These are phyloP conservation scores for Cladosporium sp. DNA, from an alignment of 2,329 filamentous ascomycete genomes.

Conservation along the genomic window DNA sequence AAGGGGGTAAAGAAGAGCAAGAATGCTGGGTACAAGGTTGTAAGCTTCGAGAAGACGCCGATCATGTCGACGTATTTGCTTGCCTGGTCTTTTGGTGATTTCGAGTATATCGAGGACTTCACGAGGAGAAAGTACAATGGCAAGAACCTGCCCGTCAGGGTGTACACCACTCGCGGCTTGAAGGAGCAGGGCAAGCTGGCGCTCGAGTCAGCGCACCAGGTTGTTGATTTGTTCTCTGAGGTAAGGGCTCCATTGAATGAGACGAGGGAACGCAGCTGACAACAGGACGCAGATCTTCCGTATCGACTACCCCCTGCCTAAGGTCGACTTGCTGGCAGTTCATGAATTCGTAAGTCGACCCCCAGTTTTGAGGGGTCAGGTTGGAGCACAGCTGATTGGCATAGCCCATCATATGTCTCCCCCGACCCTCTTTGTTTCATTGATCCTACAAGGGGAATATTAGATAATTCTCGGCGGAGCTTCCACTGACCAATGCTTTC, in stretches of 20 bases:
- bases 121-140: constrained; percentile 88
- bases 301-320: constrained; percentile 88
- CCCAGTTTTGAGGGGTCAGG: neutral
- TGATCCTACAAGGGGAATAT: neutral
- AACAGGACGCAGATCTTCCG: constrained; percentile 57
- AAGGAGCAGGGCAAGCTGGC: constrained; percentile 89
- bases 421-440: constrained; percentile 3
- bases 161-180: constrained; percentile 92
- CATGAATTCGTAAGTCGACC: constrained; percentile 72
- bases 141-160: constrained; percentile 82
- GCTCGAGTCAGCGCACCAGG: constrained; percentile 82
- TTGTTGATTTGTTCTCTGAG: constrained; percentile 94
- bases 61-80: constrained; percentile 86
- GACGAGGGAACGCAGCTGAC: neutral
- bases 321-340: constrained; percentile 83
- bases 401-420: constrained; percentile 39
- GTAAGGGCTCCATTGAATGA: constrained; percentile 24
- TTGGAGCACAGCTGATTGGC: constrained; percentile 15
- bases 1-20: constrained; percentile 64
- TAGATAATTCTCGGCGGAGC: neutral
- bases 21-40: constrained; percentile 56
- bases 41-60: constrained; percentile 77
- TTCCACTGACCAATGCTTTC: constrained; percentile 36
- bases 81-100: constrained; percentile 93
- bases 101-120: constrained; percentile 90